Base-by-base conservation (phyloP, 306 rosid genomes). In the Pyrus bretschneideri region DNA sequence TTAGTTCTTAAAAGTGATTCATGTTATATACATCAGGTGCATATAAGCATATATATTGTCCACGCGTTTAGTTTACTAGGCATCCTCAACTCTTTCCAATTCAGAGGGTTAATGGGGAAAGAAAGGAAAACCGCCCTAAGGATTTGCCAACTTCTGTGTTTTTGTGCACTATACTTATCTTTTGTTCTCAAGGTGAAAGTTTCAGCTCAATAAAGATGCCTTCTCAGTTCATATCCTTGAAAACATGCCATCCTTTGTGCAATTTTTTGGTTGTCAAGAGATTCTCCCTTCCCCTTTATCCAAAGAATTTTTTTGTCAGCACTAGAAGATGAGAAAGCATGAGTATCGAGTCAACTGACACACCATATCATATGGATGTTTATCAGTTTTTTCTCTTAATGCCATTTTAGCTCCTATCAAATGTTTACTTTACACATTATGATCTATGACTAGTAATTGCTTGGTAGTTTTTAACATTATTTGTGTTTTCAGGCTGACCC, bases 401-500 rank as follows among this genome's bases (percentile, higher is more conserved):
- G 18, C 59, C 29, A 17, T 31, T 59, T 61, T 61, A 61, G 4
- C 11, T 18, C 9, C 21, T 5, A 11, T 68, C 67, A 57, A 57
- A 57, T 38, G 42, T 5, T 44, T 38, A 31, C 5, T 25, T 57
- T 31, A 23, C 57, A 15, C 70, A 15, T 68, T 40, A 71, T 13
- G 14, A 46, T 30, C 27, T 49, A 27, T 51, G 15, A 40, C 29
- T 14, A 13, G 31, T 49, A 70, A 4, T 13, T 71, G 45, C 64
- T 33, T 29, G 35, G 61, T 73, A 46, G 13, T 25, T 46, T 27
- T 75, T 10, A 62, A 74, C 67, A 75, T 58, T 46, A 18, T 29
- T 54, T 83, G 68, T 42, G 10, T 80, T 83, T 85, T 76, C 92
- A 95, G 97, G 99, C 97, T 72, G 97, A 95, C 88, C 99, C 97